Evolutionary conservation across 768 basidiomycete genomes (phyloP).

Genomic region (Suillus luteus): DNA sequence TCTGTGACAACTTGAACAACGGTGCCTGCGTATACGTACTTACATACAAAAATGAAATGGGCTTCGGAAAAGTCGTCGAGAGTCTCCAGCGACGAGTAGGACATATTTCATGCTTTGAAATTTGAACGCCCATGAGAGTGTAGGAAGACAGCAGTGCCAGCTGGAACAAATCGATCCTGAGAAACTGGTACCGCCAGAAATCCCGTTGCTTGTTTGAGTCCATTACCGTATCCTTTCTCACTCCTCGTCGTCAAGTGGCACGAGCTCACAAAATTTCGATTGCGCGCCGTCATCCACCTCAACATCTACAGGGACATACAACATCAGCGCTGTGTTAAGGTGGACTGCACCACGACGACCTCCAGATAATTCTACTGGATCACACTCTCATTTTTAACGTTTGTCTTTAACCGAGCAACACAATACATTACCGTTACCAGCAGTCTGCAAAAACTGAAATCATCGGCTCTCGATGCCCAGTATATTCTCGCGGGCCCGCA

Average conservation of each 20-base stretch:
- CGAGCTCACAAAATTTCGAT: neutral
- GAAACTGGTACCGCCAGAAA: conserved; percentile 24
- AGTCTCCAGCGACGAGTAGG: neutral
- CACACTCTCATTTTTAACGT: conserved; percentile 3
- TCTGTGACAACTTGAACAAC: neutral
- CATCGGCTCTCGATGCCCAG: conserved; percentile 58
- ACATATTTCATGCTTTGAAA: neutral
- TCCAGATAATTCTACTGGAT: conserved; percentile 2
- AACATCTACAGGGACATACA: neutral
- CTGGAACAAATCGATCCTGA: conserved; percentile 23
- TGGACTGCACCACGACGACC: neutral
- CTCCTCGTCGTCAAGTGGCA: conserved; percentile 2
- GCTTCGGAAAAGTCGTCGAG: neutral
- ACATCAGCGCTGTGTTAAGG: neutral
- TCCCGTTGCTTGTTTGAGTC: conserved; percentile 13
- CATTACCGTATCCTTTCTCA: conserved; percentile 3
- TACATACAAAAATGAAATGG: neutral
- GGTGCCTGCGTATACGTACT: neutral
- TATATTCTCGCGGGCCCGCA: conserved; percentile 71
- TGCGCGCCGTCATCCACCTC: neutral
- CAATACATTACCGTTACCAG: conserved; percentile 12
- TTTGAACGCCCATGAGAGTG: conserved; percentile 5
- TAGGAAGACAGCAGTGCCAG: conserved; percentile 9
- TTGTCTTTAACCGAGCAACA: conserved; percentile 9
- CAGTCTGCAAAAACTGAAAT: neutral